Base-by-base conservation (phyloP, 495 filamentous ascomycete genomes). In the Annulohypoxylon maeteangense region DNA sequence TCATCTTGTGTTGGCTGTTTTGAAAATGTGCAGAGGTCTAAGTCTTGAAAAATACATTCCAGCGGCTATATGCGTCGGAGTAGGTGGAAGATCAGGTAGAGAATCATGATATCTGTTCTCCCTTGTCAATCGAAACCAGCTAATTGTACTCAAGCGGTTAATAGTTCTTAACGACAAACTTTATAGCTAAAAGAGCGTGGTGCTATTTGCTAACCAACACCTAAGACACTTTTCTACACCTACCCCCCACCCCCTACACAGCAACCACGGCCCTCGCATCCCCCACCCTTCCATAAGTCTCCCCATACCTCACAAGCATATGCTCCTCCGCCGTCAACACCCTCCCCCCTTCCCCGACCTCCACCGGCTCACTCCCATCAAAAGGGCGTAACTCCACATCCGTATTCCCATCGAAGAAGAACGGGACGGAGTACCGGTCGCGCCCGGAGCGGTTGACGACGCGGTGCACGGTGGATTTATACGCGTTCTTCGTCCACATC, bases 391-490 rank as follows among this genome's bases (percentile, higher is more conserved):
- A 62, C 55, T 65, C 71, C 7, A 67, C 68, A 44, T 81, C 75
- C 16, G 80, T 60, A 60, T 81, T 80, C 3, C 81, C 81, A 63
- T 78, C 71, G 57, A 85, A 83, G 74, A 86, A 86, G 58, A 86
- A 84, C 0, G 86, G 81, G 5, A 85, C 77, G 3, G 82, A 83
- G 65, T 82, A 86, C 16, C 85, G 77, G 40, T 85, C 80, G 5
- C 77, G 70, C 1, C 79, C 79, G 0, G 81, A 79, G 2, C 80
- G 65, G 73, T 86, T 87, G n/a, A 81, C 76, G 0, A 85, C 85
- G 0, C 85, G 82, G 56, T 88, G 85, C 6, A 83, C 67, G 3
- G 82, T 84, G n/a, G 81, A 83, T 48, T 77, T 78, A 65, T 87
- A 88, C 29, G 64, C 76, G 36, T 77, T 75, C 32, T 80, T 80